Evolutionary conservation across 192 early-diverging fungal species (phyloP).

Genomic region (Backusella morwellensis): DNA sequence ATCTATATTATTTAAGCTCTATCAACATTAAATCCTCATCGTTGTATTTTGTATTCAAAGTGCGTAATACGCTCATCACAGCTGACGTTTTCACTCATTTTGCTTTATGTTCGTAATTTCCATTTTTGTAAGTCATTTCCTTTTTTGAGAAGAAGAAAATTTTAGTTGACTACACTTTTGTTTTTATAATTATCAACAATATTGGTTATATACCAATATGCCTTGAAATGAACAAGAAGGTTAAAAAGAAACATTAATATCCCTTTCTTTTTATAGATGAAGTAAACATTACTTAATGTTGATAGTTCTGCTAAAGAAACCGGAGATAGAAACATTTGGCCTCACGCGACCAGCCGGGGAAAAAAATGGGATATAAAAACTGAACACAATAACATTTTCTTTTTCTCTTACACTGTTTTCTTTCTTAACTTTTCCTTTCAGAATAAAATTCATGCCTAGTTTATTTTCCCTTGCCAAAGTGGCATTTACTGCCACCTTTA

Average conservation of each 20-base stretch:
- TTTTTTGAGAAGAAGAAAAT: background rate
- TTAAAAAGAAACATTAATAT: no score
- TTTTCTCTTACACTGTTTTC: background rate
- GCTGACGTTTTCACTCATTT: background rate
- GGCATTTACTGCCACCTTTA: background rate
- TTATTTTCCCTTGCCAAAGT: slow-evolving; percentile 13
- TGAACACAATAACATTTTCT: background rate
- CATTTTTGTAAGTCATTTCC: background rate
- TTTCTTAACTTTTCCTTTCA: background rate
- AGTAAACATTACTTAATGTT: background rate
- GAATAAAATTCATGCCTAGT: slow-evolving; percentile 11
- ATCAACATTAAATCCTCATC: background rate
- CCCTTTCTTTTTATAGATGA: background rate
- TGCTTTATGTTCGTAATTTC: background rate
- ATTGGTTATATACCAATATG: background rate
- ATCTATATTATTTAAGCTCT: background rate
- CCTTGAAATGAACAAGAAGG: no score
- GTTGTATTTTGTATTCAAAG: background rate
- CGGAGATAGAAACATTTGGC: background rate
- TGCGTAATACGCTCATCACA: background rate
- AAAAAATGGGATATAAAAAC: background rate
- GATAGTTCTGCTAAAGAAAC: background rate
- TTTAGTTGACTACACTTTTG: background rate
- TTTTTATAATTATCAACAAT: background rate
- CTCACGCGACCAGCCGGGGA: slow-evolving; percentile 7